Conservation (phyloP, 371 early-diverging fungal genomes). For the Gilbertella persicaria region DNA sequence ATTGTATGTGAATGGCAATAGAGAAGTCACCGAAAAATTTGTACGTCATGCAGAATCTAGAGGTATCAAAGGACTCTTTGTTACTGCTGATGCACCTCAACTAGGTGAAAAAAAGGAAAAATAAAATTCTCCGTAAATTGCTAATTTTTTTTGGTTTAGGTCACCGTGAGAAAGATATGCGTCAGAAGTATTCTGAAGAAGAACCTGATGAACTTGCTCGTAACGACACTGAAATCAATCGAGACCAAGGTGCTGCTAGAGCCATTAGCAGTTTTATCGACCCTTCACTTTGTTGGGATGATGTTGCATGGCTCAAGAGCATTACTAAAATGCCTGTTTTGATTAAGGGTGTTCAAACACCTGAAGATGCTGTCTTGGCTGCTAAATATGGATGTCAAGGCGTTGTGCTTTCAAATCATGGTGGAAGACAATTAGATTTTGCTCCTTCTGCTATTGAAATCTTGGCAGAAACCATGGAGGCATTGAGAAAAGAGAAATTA, state of each 20-base stretch:
- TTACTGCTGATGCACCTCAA: constrained; percentile 93
- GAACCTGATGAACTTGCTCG: constrained; percentile 39
- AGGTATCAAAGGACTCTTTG: constrained; percentile 84
- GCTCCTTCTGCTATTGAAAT: constrained; percentile 79
- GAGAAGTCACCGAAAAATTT: constrained; percentile 69
- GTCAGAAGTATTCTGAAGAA: constrained; percentile 62
- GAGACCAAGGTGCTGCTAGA: constrained; percentile 69
- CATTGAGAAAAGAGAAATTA: constrained; percentile 46
- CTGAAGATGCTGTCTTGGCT: constrained; percentile 89
- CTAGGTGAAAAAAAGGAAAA: constrained; percentile 47
- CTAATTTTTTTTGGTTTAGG: constrained; percentile 45
- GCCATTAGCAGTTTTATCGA: constrained; percentile 82
- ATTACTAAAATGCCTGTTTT: constrained; percentile 87
- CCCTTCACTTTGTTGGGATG: constrained; percentile 84
- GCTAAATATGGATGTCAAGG: constrained; percentile 78
- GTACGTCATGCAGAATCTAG: constrained; percentile 78
- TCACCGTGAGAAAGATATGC: constrained; percentile 88
- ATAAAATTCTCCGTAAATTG: constrained; percentile 3
- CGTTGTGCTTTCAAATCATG: constrained; percentile 93
- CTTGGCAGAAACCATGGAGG: constrained; percentile 81
- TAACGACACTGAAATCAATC: constrained; percentile 23
- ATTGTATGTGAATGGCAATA: constrained; percentile 88
- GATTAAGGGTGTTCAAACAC: constrained; percentile 90
- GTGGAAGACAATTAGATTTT: constrained; percentile 93
- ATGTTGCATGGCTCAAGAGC: constrained; percentile 80